Evolutionary conservation across 352 stramenopile species (phyloP), one percentile per base, ranked within the genome.

Genomic region (Phytophthora agathidicida): DNA sequence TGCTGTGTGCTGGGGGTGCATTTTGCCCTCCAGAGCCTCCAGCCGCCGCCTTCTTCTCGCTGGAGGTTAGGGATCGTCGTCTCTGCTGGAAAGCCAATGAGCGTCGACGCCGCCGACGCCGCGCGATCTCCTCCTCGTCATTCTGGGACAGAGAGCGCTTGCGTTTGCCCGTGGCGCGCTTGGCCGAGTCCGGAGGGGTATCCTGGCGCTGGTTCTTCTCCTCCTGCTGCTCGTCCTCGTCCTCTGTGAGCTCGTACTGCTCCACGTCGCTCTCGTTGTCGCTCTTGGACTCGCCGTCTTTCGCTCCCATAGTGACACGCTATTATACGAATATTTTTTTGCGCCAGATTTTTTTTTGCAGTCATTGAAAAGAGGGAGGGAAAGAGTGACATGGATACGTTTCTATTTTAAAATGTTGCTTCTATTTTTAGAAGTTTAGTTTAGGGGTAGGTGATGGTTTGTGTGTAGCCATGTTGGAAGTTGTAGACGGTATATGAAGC

Each of bases 81-180:
- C 83, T 77, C 58, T 89, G 77, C 60, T 87, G 78, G 42, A 88
- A 91, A 19, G 75, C 75, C n/a, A 88, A 71, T 35, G 80, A 91
- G 51, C 86, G 75, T 11, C 83, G 71, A 9, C 69, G 68, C 7
- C 85, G 82, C 0, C 82, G 80, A 1, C 84, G 68, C 2, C 80
- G 76, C 38, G 77, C 70, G 46, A 92, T 71, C 53, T 92, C 82
- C 36, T 87, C 78, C 37, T 92, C 80, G 28, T 91, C 83, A 49
- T 77, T 75, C 22, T 71, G 62, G 0, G 68, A 65, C 32, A 65
- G 36, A 14, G 76, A 79, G 47, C 75, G 76, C 64, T 91, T 88
- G 49, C 78, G 74, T 62, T 91, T 91, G 52, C 76, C 67, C 48
- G 75, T 83, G 13, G 13, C 16, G 31, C 62, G 37, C 27, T 44